Evolutionary conservation across 2,329 filamentous ascomycete genomes (phyloP).

Genomic region (Cladosporium sp.): DNA sequence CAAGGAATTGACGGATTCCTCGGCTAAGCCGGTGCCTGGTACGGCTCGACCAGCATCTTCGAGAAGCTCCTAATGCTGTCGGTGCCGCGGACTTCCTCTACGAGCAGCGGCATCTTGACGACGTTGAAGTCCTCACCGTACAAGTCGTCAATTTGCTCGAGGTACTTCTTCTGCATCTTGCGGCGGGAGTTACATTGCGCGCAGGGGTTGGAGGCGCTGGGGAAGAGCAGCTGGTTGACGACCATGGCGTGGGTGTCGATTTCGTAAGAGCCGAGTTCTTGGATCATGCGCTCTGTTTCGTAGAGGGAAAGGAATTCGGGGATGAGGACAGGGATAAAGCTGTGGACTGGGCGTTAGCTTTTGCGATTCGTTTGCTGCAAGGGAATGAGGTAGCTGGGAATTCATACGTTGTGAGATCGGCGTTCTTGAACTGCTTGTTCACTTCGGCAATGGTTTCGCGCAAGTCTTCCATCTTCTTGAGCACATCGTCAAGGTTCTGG

Average conservation of each 20-base stretch:
- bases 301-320: conserved; percentile 95
- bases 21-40: conserved; percentile 59
- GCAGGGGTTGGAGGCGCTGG: conserved; percentile 78
- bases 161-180: conserved; percentile 99
- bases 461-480: conserved; percentile 90
- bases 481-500: conserved; percentile 87
- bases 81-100: conserved; percentile 94
- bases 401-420: conserved; percentile 75
- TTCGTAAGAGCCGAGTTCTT: conserved; percentile 87
- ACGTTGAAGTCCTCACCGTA: conserved; percentile 98
- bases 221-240: conserved; percentile 96
- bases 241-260: conserved; percentile 98
- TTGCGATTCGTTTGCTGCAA: neutral
- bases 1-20: neutral
- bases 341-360: neutral
- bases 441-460: conserved; percentile 93
- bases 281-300: conserved; percentile 99
- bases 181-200: conserved; percentile 92
- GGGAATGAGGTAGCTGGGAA: neutral
- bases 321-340: conserved; percentile 95
- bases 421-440: conserved; percentile 97
- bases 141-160: conserved; percentile 96
- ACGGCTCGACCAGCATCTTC: conserved; percentile 77
- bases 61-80: conserved; percentile 90
- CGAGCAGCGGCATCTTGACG: conserved; percentile 93